Base-by-base conservation (phyloP, 805 yeast genomes). In the Candida tibetensis region DNA sequence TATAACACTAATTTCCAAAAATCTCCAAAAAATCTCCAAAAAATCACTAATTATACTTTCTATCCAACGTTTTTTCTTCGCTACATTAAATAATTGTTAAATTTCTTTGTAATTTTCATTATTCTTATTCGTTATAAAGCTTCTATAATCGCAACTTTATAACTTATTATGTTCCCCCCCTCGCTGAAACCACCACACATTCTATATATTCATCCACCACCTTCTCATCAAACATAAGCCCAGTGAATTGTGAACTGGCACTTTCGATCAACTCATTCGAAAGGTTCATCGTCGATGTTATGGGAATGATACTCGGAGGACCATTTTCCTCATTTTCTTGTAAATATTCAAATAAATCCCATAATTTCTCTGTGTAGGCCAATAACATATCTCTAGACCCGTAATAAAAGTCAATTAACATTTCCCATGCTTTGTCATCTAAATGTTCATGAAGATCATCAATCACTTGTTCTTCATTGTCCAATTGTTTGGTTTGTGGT, bases 331-430 rank as follows among this genome's bases (percentile, higher is more conserved):
- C 30, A 14, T 28, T 32, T 18, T 34, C 27, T 30, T 43, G 45
- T 32, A 58, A 33, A 33, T 44, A 49, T 14, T 37, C 44, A 33
- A 60, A 49, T 17, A 59, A 45, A 19, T 49, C 59, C 54, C 54
- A 52, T 4, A 60, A 36, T 36, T 49, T 52, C 18, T 47, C 53
- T 6, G 48, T 30, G 32, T 62, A 60, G 22, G 48, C 25, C 5
- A 35, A 27, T 32, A 58, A 44, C 13, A 52, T 51, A 12, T 58
- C 60, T 17, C 32, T 40, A 25, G 57, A 52, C 2, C 66, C 67
- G 42, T 57, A 60, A 40, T 49, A 51, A 17, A 37, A 28, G 30
- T 55, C 44, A 4, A 51, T 40, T 23, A 58, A 44, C n/a, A 49
- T 19, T 5, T 46, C 49, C 47, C 50, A 48, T 10, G 10, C 9